Base-by-base conservation (phyloP, 305 asterid genomes). In the Solanum chacoense region DNA sequence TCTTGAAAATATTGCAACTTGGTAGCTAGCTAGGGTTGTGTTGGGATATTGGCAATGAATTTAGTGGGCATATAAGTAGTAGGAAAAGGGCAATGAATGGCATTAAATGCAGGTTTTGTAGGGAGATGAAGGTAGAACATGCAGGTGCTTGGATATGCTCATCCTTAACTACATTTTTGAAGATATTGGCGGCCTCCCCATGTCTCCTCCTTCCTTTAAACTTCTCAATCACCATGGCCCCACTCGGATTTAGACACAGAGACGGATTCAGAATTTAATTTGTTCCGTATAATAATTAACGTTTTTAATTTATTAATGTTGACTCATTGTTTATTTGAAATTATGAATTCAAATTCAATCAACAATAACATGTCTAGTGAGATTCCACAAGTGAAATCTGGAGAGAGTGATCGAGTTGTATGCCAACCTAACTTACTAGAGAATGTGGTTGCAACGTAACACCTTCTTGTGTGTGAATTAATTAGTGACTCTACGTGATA, bases 41-140 rank as follows among this genome's bases (percentile, higher is more conserved):
- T 63, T 26, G 63, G 72, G 89, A 13, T 78, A 78, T 40, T 72
- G 42, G 8, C 20, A 84, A 75, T 89, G 91, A 89, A 84, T 79
- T 69, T 16, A 28, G 4, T 7, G 50, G 42, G 35, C 16, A 45
- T 87, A 90, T 92, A 77, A 89, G 90, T 91, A 90, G 55, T 79
- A 28, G 32, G 45, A 89, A 72, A 85, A 71, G 22, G 90, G 86
- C 34, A 85, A 35, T 89, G 84, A 84, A 90, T 74, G 77, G 94
- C 96, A 94, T 90, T 94, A 89, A 95, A 95, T 95, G 96, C 93
- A 90, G 91, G 88, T 75, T 90, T 28, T 90, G 90, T 9, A 35
- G 90, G 50, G 88, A 89, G 91, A 88, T 91, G 95, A 88, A 79
- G 87, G 85, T 86, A 85, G 94, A 95, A 95, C 96, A 93, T 95